A percentile compares a stretch with the other conserved stretches of the same genome.
phyloP scores from a whole-genome alignment of 768 basidiomycete genomes.

The Suillus brevipes region DNA sequence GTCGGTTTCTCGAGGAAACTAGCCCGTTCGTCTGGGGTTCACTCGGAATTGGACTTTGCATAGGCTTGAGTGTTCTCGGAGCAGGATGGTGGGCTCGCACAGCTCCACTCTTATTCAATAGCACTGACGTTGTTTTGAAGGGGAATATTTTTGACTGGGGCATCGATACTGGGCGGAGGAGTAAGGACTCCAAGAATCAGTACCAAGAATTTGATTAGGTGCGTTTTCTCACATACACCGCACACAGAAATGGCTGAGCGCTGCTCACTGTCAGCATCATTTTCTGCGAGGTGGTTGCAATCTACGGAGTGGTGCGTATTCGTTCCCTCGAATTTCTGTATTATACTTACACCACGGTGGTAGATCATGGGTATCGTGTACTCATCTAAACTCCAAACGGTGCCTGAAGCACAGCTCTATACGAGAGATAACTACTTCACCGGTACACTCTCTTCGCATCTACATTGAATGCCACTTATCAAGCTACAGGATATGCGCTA shows the following conservation, averaged over 20 bases:
- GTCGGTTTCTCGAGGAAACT: conserved; percentile 90
- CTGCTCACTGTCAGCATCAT: conserved; percentile 67
- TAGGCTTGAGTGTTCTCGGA: conserved; percentile 90
- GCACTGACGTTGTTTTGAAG: conserved; percentile 40
- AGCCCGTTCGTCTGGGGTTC: conserved; percentile 93
- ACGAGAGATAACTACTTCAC: conserved; percentile 92
- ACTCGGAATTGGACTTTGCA: conserved; percentile 88
- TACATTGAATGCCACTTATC: neutral
- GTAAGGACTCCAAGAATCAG: conserved; percentile 90
- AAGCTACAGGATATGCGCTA: conserved; percentile 73
- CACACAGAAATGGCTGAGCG: neutral
- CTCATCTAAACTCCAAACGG: conserved; percentile 69
- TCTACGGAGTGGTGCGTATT: conserved; percentile 86
- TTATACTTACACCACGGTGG: neutral
- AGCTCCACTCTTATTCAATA: neutral
- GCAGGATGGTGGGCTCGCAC: conserved; percentile 80
- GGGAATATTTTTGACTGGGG: conserved; percentile 96
- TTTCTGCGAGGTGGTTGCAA: conserved; percentile 99
- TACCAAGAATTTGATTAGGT: conserved; percentile 98
- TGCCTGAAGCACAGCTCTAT: conserved; percentile 71
- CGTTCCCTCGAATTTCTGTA: neutral
- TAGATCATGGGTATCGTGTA: conserved; percentile 97
- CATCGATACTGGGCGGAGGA: conserved; percentile 96
- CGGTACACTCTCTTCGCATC: conserved; percentile 42
- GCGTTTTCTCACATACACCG: conserved; percentile 17